These are phyloP conservation scores for Starmerella bombi DNA, from an alignment of 805 yeast genomes.

Conservation along the genomic window DNA sequence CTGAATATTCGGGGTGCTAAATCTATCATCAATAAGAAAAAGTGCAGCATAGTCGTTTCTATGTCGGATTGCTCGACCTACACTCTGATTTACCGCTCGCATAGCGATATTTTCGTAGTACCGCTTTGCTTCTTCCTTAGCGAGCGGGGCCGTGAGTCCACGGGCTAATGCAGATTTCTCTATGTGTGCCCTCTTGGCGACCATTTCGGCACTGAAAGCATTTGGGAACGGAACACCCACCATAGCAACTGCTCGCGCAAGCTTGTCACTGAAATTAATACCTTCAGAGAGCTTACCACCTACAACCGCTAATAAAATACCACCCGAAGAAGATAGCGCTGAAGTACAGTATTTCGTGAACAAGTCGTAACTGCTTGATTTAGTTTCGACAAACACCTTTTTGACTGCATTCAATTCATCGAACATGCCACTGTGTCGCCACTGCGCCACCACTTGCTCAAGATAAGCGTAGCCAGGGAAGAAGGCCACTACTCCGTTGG, in stretches of 20 bases:
- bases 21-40: slow-evolving; percentile 57
- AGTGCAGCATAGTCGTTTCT: slow-evolving; percentile 67
- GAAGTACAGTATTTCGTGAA: slow-evolving; percentile 39
- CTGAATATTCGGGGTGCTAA: slow-evolving; percentile 34
- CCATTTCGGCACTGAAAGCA: slow-evolving; percentile 63
- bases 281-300: slow-evolving; percentile 93
- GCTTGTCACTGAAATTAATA: slow-evolving; percentile 71
- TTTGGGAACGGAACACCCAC: slow-evolving; percentile 86
- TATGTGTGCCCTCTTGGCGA: slow-evolving; percentile 55
- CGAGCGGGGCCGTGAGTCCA: slow-evolving; percentile 34
- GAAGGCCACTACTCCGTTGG: slow-evolving; percentile 67
- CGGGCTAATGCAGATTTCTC: slow-evolving; percentile 36
- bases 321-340: slow-evolving; percentile 36
- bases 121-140: slow-evolving; percentile 35
- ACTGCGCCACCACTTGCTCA: slow-evolving; percentile 35
- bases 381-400: slow-evolving; percentile 40
- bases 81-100: slow-evolving; percentile 84
- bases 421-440: slow-evolving; percentile 34
- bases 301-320: slow-evolving; percentile 67
- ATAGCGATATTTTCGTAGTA: slow-evolving; percentile 77
- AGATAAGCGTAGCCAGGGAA: slow-evolving; percentile 76
- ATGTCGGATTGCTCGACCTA: slow-evolving; percentile 85
- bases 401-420: slow-evolving; percentile 28
- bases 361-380: slow-evolving; percentile 26
- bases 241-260: slow-evolving; percentile 81